These are phyloP conservation scores for Candida orba DNA, from an alignment of 805 yeast genomes.

Conservation along the genomic window DNA sequence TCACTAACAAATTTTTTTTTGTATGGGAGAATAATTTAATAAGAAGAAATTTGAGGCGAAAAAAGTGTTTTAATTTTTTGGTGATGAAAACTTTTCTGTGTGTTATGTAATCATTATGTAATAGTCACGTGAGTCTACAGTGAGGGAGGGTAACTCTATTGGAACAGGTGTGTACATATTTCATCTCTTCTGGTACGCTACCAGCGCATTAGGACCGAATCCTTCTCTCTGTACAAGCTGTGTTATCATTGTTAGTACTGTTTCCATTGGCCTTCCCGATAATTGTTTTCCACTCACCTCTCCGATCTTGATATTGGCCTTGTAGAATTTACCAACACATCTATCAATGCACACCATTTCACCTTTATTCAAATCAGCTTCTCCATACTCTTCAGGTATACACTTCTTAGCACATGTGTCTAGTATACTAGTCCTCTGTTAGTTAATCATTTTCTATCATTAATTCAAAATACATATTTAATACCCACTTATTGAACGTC, in stretches of 20 bases:
- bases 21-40: too few relatives aligned
- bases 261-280: too few relatives aligned
- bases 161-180: background rate
- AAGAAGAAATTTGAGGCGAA: background rate
- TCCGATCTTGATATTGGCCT: slow-evolving; percentile 60
- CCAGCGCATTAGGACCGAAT: slow-evolving; percentile 17
- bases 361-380: slow-evolving; percentile 77
- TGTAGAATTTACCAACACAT: slow-evolving; percentile 78
- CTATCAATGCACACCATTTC: slow-evolving; percentile 78
- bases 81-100: slow-evolving; percentile 7
- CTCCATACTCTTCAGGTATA: slow-evolving; percentile 79
- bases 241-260: slow-evolving; percentile 7
- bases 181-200: slow-evolving; percentile 15
- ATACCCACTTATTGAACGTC: slow-evolving; percentile 39
- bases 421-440: slow-evolving; percentile 37
- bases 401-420: slow-evolving; percentile 68
- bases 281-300: slow-evolving; percentile 24
- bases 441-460: background rate
- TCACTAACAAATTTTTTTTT: background rate
- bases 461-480: too few relatives aligned
- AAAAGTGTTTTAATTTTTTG: slow-evolving; percentile 7
- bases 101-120: too few relatives aligned
- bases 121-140: too few relatives aligned
- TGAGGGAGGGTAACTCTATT: background rate
- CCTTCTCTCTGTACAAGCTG: slow-evolving; percentile 20